phyloP scores from a whole-genome alignment of 106 monocot genomes.

The Dendrobium chrysotoxum region DNA sequence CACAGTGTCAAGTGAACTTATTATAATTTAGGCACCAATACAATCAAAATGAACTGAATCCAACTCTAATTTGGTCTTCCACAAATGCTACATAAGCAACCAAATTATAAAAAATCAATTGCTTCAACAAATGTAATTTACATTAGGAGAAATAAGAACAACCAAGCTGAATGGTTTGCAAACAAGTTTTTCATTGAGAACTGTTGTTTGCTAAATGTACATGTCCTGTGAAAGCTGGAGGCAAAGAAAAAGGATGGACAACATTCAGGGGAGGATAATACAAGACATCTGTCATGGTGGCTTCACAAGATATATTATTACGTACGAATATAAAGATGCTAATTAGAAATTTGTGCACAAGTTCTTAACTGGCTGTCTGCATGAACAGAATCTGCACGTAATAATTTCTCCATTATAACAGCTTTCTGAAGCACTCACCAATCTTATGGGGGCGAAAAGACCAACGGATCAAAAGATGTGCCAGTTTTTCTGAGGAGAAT shows the following conservation, averaged over 20 bases:
- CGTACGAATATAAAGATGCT: too few relatives aligned
- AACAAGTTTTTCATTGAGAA: background rate
- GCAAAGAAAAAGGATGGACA: background rate
- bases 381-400: too few relatives aligned
- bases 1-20: too few relatives aligned
- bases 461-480: background rate
- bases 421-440: background rate
- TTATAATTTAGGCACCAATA: too few relatives aligned
- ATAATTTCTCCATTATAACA: background rate
- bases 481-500: too few relatives aligned
- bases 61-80: too few relatives aligned
- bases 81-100: background rate
- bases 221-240: background rate
- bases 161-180: background rate
- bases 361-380: too few relatives aligned
- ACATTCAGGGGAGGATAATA: background rate
- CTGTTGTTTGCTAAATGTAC: background rate
- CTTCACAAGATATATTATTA: background rate
- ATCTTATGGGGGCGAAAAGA: background rate
- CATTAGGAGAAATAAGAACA: background rate
- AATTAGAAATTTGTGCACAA: too few relatives aligned
- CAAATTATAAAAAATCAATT: background rate
- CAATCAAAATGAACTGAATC: too few relatives aligned
- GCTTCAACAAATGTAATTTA: slow-evolving; percentile 2
- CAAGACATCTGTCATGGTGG: background rate